Evolutionary conservation across 305 asterid species (phyloP), one percentile per base, ranked within the genome.

Genomic region (Fraxinus angustifolia): DNA sequence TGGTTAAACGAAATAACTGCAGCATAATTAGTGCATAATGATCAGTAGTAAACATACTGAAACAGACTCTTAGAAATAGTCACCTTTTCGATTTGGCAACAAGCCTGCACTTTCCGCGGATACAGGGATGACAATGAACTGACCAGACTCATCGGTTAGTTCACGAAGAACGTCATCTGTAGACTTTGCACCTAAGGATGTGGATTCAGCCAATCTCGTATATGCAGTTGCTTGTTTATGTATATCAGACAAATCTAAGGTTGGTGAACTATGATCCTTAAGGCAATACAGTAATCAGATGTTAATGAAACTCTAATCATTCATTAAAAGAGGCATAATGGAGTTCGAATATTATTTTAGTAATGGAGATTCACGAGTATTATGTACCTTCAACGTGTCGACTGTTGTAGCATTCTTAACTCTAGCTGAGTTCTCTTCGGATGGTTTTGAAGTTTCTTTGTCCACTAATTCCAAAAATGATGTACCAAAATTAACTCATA

Each of bases 51-150:
- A 17, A 53, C 17, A 50, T 35, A 30, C 28, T 26, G 48, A 72
- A 80, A 75, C 4, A 33, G 62, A 30, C 74, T 81, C 31, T 34
- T 28, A 73, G 34, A 76, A 35, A 68, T 35, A 30, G n/a, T 75
- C 77, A 91, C 97, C 98, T 88, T 81, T 89, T 56, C 84, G 88
- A 75, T 75, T 68, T 73, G 98, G 94, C 91, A 95, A 85, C 85
- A 95, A 72, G 84, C 93, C 91, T 0, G 97, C 93, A 78, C 88
- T 87, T 87, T 95, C 93, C 73, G 99, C 98, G 83, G 98, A 95
- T 84, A 95, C 91, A 79, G 97, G 99, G 76, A 92, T 91, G 86
- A 93, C 88, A 58, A 85, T 70, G 83, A 93, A 87, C 83, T 87
- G 90, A 48, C 97, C 97, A 83, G 97, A 95, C 74, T 90, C 97